phyloP scores from a whole-genome alignment of 148 eudicot genomes.

The Rhododendron simsii region DNA sequence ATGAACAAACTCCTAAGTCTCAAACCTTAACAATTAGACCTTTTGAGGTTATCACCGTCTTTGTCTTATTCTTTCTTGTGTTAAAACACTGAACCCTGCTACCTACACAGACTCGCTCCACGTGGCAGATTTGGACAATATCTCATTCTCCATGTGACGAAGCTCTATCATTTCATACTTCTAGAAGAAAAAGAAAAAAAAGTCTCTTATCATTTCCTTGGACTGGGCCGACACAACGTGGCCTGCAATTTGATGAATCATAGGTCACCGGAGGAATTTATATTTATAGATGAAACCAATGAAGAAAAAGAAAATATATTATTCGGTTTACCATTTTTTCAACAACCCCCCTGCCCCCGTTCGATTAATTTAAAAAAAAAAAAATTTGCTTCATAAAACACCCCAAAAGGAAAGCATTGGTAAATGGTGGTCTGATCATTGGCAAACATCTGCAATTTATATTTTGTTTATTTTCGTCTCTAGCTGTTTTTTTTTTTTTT shows the following conservation, averaged over 20 bases:
- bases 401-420: no score
- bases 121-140: neutral
- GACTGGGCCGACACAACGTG: neutral
- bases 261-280: neutral
- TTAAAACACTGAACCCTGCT: neutral
- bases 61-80: neutral
- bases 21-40: no score
- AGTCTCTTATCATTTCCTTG: neutral
- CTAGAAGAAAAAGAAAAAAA: no score
- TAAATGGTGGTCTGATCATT: no score
- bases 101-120: neutral
- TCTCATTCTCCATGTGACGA: neutral
- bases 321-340: no score
- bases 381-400: no score
- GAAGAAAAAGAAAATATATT: no score
- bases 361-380: no score
- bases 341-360: no score
- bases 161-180: neutral
- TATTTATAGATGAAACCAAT: neutral
- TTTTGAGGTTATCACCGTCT: neutral
- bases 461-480: neutral
- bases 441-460: no score
- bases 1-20: no score
- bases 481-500: neutral
- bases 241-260: neutral